Conservation (phyloP, 116 monocot species). For the Iris pallida region DNA sequence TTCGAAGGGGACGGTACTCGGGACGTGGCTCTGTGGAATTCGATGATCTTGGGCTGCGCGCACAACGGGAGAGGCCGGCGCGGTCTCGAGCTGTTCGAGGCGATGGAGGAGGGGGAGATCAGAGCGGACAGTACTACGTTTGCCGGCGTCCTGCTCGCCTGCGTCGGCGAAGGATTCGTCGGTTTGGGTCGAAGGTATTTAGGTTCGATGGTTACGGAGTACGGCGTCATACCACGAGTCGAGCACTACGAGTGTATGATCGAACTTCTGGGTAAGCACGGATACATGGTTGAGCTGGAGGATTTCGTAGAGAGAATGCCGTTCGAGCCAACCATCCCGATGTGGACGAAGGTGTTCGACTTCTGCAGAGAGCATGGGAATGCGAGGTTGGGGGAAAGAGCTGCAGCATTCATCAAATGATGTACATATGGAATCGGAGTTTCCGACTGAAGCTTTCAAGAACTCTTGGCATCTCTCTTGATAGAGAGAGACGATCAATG, state of each 20-base stretch:
- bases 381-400: slow-evolving; percentile 40
- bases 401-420: slow-evolving; percentile 26
- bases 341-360: slow-evolving; percentile 77
- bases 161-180: slow-evolving; percentile 57
- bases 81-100: slow-evolving; percentile 53
- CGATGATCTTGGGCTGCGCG: slow-evolving; percentile 74
- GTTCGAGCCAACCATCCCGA: slow-evolving; percentile 54
- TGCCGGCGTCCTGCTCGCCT: slow-evolving; percentile 52
- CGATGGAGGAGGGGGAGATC: slow-evolving; percentile 47
- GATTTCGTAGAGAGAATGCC: slow-evolving; percentile 63
- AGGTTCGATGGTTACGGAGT: slow-evolving; percentile 49
- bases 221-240: slow-evolving; percentile 40
- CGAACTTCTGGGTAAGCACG: slow-evolving; percentile 67
- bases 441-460: too few species aligned
- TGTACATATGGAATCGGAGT: too few species aligned
- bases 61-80: slow-evolving; percentile 56
- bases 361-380: slow-evolving; percentile 51
- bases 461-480: too few species aligned
- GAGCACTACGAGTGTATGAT: slow-evolving; percentile 87
- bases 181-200: slow-evolving; percentile 52
- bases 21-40: slow-evolving; percentile 75
- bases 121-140: slow-evolving; percentile 56
- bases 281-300: slow-evolving; percentile 59
- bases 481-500: too few species aligned
- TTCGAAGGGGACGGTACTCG: slow-evolving; percentile 37